Base-by-base conservation (phyloP, 2,329 filamentous ascomycete species). In the Phoma sp. region DNA sequence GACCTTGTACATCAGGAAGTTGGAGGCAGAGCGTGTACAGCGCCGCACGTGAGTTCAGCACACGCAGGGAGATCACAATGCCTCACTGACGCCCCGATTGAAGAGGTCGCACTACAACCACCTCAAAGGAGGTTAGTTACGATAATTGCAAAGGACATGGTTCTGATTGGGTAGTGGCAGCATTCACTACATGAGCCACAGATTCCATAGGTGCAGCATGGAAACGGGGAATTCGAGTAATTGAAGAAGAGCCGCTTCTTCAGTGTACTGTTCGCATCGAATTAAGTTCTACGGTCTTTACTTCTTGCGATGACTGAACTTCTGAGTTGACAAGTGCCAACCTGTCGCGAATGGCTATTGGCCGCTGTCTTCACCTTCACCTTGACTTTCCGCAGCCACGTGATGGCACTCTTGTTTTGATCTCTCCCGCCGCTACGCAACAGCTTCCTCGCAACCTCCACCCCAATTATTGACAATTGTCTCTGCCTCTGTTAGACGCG, bases 1-100 rank as follows among this genome's bases (percentile, higher is more conserved):
- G 15, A 36, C 42, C 1, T 23, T 64, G 25, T 32, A 43, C 11
- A 32, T 68, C n/a, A 66, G 50, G 47, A 47, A 42, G 20, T 37
- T 61, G 50, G 46, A 60, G 37, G 39, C 45, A 3, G 38, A 48
- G 30, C 30, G 37, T 5, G 20, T 5, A 23, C 9, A 23, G 17
- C 30, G 20, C 2, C 6, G 38, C 21, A 12, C 2, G 7, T 49
- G 38, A 49, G 38, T 30, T 15, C 7, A 18, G 28, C 9, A 37
- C 6, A 14, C 5, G 30, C 9, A 11, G 23, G 38, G 14, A 42
- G 32, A 42, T 9, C 12, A n/a, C 10, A 14, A 7, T 1, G 1
- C 5, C n/a, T 4, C 23, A 11, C 33, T 29, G 28, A 38, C 10
- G 11, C 14, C 15, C 9, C 10, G n/a, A 18, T 23, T 11, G 21